phyloP scores from a whole-genome alignment of 2,329 filamentous ascomycete genomes.

The Colletotrichum sojae region DNA sequence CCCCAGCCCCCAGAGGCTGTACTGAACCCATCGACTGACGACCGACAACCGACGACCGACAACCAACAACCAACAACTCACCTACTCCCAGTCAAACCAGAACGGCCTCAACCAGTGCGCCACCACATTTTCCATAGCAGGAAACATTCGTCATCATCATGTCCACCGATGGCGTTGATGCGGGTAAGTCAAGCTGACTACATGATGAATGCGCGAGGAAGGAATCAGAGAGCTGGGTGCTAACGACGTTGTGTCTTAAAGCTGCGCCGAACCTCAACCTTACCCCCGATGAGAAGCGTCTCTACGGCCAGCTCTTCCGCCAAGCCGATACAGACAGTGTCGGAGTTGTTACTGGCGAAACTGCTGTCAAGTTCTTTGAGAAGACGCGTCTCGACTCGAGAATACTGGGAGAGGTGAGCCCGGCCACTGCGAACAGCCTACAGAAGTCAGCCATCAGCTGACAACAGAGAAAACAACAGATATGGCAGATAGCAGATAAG shows the following conservation, averaged over 20 bases:
- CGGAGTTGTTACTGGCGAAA: slow-evolving; percentile 94
- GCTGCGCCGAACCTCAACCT: slow-evolving; percentile 83
- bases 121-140: slow-evolving; percentile 2
- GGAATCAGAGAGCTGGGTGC: background rate
- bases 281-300: slow-evolving; percentile 90
- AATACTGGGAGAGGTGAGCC: slow-evolving; percentile 84
- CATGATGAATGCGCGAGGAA: too few species aligned
- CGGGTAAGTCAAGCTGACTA: slow-evolving; percentile 22
- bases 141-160: slow-evolving; percentile 26
- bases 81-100: background rate
- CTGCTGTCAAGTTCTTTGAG: slow-evolving; percentile 98
- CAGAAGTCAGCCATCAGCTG: background rate
- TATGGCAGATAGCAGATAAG: slow-evolving; percentile 98
- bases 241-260: slow-evolving; percentile 48
- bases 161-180: slow-evolving; percentile 39
- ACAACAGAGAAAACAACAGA: slow-evolving; percentile 65
- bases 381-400: slow-evolving; percentile 91
- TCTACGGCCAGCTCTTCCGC: slow-evolving; percentile 93
- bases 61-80: background rate
- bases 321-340: slow-evolving; percentile 93
- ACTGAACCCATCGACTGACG: slow-evolving; percentile 22
- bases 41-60: too few species aligned
- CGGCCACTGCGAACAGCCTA: background rate
- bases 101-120: slow-evolving; percentile 2
- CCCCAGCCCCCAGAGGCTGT: slow-evolving; percentile 29